A percentile compares a stretch with the other conserved stretches of the same genome.
Conservation (phyloP, 805 yeast species). For the Jamesozyma piceae region DNA sequence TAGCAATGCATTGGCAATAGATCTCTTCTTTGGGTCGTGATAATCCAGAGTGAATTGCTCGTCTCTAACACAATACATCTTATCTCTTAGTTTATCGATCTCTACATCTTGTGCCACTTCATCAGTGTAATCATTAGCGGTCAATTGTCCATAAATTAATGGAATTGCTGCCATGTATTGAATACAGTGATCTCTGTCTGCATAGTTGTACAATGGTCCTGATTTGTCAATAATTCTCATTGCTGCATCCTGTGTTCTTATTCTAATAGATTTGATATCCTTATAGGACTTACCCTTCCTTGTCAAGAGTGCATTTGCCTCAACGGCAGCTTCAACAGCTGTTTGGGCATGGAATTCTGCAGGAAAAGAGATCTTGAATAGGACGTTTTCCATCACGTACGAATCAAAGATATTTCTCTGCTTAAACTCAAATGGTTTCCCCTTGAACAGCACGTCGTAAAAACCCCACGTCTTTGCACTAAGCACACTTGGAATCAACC, state of each 20-base stretch:
- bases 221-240: conserved; percentile 49
- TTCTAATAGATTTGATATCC: conserved; percentile 41
- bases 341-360: conserved; percentile 62
- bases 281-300: conserved; percentile 36
- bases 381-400: conserved; percentile 54
- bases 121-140: conserved; percentile 51
- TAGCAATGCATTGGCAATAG: conserved; percentile 45
- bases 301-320: conserved; percentile 32
- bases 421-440: conserved; percentile 40
- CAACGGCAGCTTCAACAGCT: conserved; percentile 51
- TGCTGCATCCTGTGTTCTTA: conserved; percentile 54
- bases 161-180: conserved; percentile 57
- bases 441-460: conserved; percentile 50
- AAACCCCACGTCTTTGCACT: conserved; percentile 56
- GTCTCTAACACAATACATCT: conserved; percentile 48
- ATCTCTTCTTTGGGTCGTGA: conserved; percentile 48
- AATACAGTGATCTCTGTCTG: conserved; percentile 57
- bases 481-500: conserved; percentile 46
- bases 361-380: conserved; percentile 54
- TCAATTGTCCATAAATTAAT: conserved; percentile 43
- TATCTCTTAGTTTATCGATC: conserved; percentile 42
- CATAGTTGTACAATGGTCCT: conserved; percentile 54
- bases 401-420: conserved; percentile 43
- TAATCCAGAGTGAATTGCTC: conserved; percentile 41
- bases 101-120: conserved; percentile 41